Base-by-base conservation (phyloP, 768 basidiomycete species). In the Omphalotus guepiniiformis region DNA sequence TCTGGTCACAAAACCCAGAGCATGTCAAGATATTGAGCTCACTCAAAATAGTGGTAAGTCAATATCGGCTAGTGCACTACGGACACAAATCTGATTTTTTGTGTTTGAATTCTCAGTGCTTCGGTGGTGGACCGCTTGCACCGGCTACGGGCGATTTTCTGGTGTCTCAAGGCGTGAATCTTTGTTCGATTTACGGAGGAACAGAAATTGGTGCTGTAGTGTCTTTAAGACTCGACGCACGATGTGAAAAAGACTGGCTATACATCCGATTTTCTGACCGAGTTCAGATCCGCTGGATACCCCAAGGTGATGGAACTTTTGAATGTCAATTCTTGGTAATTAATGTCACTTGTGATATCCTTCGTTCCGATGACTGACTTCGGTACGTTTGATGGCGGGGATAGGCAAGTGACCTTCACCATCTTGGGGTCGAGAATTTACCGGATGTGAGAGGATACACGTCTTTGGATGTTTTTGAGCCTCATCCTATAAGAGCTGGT, bases 391-490 rank as follows among this genome's bases (percentile, higher is more conserved):
- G 4, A 4, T 27, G 55, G 59, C 47, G 47, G 7, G 50, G 23
- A 15, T 22, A 72, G 72, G 63, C 61, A 8, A 57, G 43, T 13
- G 52, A 63, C 15, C 63, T 48, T 5, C 69, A 73, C 48, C 61
- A 64, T 23, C 36, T 66, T 2, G 53, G 69, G 30, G 38, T 65
- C 1, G 56, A 55, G 15, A 63, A 76, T 30, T 39, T 70, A 26
- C 42, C 48, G 3, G 66, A 66, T 44, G 58, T 61, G 4, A 56
- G 53, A 29, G 74, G 74, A 8, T 76, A 75, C 41, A 67, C 67
- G 1, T 74, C 68, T 8, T 66, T 65, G 3, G 76, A 77, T 56
- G 53, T 74, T 6, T 73, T 70, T 51, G 44, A 67, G 25, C 63
- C 61, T 25, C 76, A 78, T 51, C 72, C 76, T 0, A 68, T 66